Evolutionary conservation across 1,284 basidiomycete genomes (phyloP).

Genomic region (Ustilago trichophora): DNA sequence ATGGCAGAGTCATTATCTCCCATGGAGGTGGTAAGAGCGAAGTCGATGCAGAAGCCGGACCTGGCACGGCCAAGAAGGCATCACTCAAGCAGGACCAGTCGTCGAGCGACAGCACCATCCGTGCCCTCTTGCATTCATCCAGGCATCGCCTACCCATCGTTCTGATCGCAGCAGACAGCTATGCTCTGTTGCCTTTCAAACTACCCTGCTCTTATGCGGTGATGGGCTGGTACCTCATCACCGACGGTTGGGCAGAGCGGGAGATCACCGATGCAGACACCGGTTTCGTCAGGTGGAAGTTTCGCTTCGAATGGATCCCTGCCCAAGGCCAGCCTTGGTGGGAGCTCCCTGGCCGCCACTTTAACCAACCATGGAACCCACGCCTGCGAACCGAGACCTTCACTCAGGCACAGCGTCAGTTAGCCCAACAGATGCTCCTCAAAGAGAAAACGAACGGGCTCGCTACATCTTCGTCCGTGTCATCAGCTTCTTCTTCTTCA

Average conservation of each 20-base stretch:
- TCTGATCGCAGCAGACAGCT: slow-evolving; percentile 36
- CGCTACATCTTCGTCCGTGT: not conserved
- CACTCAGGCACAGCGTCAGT: slow-evolving; percentile 7
- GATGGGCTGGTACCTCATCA: slow-evolving; percentile 53
- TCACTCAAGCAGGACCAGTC: slow-evolving; percentile 42
- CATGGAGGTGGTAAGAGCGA: slow-evolving; percentile 45
- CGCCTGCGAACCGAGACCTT: slow-evolving; percentile 14
- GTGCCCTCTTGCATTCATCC: slow-evolving; percentile 35
- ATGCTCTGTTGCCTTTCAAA: slow-evolving; percentile 38
- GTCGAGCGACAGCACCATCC: slow-evolving; percentile 24
- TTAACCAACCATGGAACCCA: slow-evolving; percentile 15
- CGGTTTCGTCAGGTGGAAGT: slow-evolving; percentile 48
- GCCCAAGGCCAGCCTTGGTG: slow-evolving; percentile 49
- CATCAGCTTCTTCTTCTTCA: not conserved
- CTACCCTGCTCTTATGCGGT: slow-evolving; percentile 47
- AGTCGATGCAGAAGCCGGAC: not conserved
- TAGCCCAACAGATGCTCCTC: slow-evolving; percentile 9
- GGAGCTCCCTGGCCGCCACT: slow-evolving; percentile 6
- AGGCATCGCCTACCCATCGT: slow-evolving; percentile 34
- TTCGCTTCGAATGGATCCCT: slow-evolving; percentile 49
- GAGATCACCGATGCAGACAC: slow-evolving; percentile 1
- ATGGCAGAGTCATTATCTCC: slow-evolving; percentile 49
- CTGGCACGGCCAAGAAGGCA: slow-evolving; percentile 7
- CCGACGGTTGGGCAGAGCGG: slow-evolving; percentile 46
- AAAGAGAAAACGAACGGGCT: not conserved